Percentiles rank a stretch among this genome's conserved stretches.
These are phyloP conservation scores for Uronychia setigera DNA, from an alignment of 73 alveolate species.

Conservation along the genomic window DNA sequence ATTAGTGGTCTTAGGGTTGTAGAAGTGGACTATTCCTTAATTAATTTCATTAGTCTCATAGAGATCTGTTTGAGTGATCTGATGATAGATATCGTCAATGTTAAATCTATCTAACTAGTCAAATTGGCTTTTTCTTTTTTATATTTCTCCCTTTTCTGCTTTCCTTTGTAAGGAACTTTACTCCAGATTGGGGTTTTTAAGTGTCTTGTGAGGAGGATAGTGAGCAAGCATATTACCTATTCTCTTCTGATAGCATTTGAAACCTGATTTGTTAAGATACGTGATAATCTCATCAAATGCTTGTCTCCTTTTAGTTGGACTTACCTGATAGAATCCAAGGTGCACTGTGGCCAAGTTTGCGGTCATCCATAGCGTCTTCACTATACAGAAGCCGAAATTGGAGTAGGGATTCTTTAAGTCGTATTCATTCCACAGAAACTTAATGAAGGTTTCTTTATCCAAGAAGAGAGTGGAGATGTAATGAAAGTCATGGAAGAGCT, in stretches of 20 bases:
- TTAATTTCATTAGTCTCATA: not conserved
- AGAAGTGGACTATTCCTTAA: not conserved
- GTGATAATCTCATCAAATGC: not conserved
- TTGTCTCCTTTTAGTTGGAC: constrained; percentile 3
- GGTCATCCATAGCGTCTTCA: constrained; percentile 1
- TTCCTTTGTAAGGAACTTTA: not conserved
- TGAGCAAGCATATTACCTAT: constrained; percentile 2
- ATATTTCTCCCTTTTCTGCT: not conserved
- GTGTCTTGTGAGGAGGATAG: constrained; percentile 9
- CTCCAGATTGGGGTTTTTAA: too few relatives aligned
- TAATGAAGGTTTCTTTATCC: not conserved
- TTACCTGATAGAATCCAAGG: constrained; percentile 3
- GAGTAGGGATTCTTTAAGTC: not conserved
- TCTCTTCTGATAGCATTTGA: not conserved
- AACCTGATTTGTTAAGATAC: not conserved
- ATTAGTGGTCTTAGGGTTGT: not conserved
- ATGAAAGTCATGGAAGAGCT: not conserved
- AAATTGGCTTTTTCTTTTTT: not conserved
- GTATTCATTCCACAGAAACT: constrained; percentile 11
- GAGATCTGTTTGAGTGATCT: not conserved
- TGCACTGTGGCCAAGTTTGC: constrained; percentile 1
- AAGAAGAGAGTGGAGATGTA: not conserved
- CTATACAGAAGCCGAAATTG: constrained; percentile 2
- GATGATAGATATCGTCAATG: not conserved
- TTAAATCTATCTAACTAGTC: not conserved